phyloP scores from a whole-genome alignment of 768 basidiomycete genomes.

The Mycena capillaripes region DNA sequence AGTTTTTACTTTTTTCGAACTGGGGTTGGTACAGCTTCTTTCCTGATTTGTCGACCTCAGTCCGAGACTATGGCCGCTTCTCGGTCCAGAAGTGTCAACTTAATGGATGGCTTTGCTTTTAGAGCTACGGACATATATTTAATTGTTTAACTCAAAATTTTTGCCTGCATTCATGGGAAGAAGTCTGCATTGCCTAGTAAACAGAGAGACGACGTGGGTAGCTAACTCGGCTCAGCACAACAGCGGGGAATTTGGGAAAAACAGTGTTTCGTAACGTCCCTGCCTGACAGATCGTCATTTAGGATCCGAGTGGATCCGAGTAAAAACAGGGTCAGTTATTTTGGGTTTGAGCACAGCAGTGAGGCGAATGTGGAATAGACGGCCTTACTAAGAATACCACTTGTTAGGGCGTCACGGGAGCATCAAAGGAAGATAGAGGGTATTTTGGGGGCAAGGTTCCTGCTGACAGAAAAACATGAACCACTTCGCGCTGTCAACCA shows the following conservation, averaged over 20 bases:
- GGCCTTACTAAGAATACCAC: background rate
- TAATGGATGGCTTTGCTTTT: background rate
- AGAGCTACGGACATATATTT: background rate
- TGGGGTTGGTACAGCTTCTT: background rate
- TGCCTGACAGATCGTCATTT: background rate
- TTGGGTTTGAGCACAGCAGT: constrained; percentile 2
- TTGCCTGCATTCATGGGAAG: background rate
- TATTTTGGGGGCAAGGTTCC: background rate
- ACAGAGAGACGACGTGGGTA: background rate
- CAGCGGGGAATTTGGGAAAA: constrained; percentile 3
- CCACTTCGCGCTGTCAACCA: background rate
- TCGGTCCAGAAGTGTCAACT: background rate
- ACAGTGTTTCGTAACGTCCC: background rate
- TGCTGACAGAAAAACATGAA: background rate
- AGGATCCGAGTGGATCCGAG: background rate
- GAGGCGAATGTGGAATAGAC: background rate
- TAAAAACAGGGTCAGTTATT: background rate
- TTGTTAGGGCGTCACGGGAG: background rate
- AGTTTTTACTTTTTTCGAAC: background rate
- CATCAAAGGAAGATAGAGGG: background rate
- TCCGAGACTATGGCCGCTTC: background rate
- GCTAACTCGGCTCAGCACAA: background rate
- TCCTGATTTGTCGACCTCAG: background rate
- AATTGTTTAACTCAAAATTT: background rate
- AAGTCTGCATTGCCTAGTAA: background rate